phyloP scores from a whole-genome alignment of 768 basidiomycete species.

The Lentinula raphanica region DNA sequence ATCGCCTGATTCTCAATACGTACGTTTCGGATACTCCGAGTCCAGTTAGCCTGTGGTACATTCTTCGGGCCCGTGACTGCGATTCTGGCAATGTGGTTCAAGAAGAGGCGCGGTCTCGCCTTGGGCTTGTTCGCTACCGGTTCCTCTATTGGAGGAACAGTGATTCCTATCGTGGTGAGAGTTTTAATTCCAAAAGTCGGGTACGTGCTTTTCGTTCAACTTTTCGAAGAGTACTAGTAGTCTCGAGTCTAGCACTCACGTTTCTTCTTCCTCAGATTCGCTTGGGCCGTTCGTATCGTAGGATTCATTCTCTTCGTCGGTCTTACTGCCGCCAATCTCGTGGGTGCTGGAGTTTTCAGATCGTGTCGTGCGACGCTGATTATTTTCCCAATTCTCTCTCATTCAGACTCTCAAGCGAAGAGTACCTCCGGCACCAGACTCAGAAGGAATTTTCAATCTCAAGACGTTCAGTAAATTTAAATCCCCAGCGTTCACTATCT shows the following conservation, averaged over 20 bases:
- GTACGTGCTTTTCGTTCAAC: conserved; percentile 19
- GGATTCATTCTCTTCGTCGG: conserved; percentile 55
- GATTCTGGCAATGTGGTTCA: conserved; percentile 71
- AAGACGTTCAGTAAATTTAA: conserved; percentile 48
- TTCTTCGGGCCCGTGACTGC: conserved; percentile 60
- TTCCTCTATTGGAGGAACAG: conserved; percentile 61
- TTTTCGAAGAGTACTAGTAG: too few relatives aligned
- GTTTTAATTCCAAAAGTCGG: conserved; percentile 46
- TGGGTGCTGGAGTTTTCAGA: conserved; percentile 17
- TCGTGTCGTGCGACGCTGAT: not conserved
- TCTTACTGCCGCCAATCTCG: conserved; percentile 50
- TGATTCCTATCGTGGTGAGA: conserved; percentile 59
- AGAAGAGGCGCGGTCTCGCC: conserved; percentile 50
- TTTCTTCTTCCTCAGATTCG: conserved; percentile 42
- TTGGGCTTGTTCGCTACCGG: conserved; percentile 64
- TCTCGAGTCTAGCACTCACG: too few relatives aligned
- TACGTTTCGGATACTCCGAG: not conserved
- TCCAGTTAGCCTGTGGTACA: conserved; percentile 44
- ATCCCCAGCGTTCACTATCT: conserved; percentile 42
- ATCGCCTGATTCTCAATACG: conserved; percentile 15
- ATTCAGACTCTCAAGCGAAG: conserved; percentile 26
- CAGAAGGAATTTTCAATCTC: conserved; percentile 48
- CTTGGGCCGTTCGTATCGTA: conserved; percentile 71
- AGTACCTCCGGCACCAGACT: conserved; percentile 50
- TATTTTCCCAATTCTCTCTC: conserved; percentile 26